Conservation (phyloP, 1,139 yeast genomes). For the Taiozyma onychis region DNA sequence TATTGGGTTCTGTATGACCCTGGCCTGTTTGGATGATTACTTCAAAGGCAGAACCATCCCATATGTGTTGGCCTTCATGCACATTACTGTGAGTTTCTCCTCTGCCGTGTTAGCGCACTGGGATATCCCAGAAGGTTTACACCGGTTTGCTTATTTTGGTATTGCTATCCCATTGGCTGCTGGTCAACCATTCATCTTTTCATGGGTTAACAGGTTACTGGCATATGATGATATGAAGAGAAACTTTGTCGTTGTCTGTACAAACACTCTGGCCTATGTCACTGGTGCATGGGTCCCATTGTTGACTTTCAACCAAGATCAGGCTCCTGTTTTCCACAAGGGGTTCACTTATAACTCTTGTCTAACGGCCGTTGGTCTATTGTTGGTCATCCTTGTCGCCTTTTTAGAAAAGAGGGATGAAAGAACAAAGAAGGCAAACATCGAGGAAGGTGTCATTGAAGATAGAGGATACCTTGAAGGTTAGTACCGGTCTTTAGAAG, state of each 20-base stretch:
- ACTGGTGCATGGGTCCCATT: conserved; percentile 31
- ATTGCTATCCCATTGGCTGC: conserved; percentile 27
- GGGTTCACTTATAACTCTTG: conserved; percentile 49
- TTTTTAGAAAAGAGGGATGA: background rate
- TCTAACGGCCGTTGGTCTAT: conserved; percentile 21
- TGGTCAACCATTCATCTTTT: conserved; percentile 41
- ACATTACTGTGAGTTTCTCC: conserved; percentile 5
- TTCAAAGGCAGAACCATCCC: conserved; percentile 8
- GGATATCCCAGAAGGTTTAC: conserved; percentile 16
- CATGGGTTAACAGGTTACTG: conserved; percentile 50
- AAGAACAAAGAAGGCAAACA: background rate
- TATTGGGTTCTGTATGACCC: conserved; percentile 11
- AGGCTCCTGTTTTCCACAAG: conserved; percentile 40
- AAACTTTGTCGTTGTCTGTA: conserved; percentile 19
- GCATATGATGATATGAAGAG: conserved; percentile 23
- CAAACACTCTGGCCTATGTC: conserved; percentile 18
- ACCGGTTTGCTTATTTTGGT: conserved; percentile 18
- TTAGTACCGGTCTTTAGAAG: background rate
- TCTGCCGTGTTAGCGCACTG: conserved; percentile 11
- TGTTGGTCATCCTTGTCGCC: conserved; percentile 2
- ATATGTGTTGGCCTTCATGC: conserved; percentile 9
- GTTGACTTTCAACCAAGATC: conserved; percentile 42
- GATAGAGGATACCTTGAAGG: background rate
- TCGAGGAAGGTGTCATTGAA: background rate
- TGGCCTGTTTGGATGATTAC: conserved; percentile 11